Evolutionary conservation across 768 basidiomycete species (phyloP).

Genomic region (Leccinum subgranulosum): DNA sequence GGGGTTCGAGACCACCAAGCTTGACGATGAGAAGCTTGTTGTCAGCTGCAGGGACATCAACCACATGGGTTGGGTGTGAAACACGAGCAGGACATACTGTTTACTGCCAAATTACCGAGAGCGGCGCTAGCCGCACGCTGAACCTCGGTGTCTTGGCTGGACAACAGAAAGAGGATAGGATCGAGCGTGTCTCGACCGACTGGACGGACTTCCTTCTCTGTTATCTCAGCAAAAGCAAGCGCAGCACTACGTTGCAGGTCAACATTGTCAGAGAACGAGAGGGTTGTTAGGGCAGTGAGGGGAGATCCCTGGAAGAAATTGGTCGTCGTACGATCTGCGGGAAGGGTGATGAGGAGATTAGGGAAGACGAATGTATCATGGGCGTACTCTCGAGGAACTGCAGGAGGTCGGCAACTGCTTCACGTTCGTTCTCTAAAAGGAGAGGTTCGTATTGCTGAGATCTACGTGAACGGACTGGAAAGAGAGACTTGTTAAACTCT

Average conservation of each 20-base stretch:
- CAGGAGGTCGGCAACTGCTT: slow-evolving; percentile 95
- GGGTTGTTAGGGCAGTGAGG: slow-evolving; percentile 88
- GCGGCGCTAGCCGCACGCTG: slow-evolving; percentile 98
- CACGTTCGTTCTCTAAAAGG: slow-evolving; percentile 89
- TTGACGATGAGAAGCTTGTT: slow-evolving; percentile 99
- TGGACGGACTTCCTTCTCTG: slow-evolving; percentile 97
- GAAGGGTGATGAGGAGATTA: background rate
- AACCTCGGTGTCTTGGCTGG: slow-evolving; percentile 97
- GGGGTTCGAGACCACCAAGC: slow-evolving; percentile 93
- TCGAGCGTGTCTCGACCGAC: slow-evolving; percentile 97
- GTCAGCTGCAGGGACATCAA: slow-evolving; percentile 59
- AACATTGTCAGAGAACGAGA: slow-evolving; percentile 98
- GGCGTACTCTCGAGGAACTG: slow-evolving; percentile 94
- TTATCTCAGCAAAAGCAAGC: slow-evolving; percentile 98
- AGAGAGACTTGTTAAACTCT: slow-evolving; percentile 19
- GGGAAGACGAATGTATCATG: slow-evolving; percentile 2
- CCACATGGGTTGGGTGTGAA: slow-evolving; percentile 9
- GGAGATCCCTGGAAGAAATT: slow-evolving; percentile 97
- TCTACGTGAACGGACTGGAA: slow-evolving; percentile 74
- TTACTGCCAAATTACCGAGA: slow-evolving; percentile 95
- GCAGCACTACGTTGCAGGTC: slow-evolving; percentile 98
- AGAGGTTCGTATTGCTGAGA: slow-evolving; percentile 86
- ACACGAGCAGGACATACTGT: slow-evolving; percentile 62
- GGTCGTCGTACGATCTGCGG: slow-evolving; percentile 84
- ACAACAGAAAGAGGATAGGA: slow-evolving; percentile 94